Base-by-base conservation (phyloP, 73 alveolate genomes). In the Paramecium primaurelia region DNA sequence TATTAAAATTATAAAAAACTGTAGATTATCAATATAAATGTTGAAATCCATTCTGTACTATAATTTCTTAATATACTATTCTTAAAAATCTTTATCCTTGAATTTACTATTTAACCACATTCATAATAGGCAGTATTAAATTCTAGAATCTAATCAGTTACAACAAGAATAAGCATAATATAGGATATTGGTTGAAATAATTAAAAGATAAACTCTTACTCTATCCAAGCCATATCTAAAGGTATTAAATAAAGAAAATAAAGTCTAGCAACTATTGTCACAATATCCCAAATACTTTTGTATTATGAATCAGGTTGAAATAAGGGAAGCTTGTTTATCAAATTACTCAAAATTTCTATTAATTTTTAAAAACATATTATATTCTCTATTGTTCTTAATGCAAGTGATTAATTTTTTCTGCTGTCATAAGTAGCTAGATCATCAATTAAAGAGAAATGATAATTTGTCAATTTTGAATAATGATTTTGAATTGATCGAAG, bases 41-140 rank as follows among this genome's bases (percentile, higher is more conserved):
- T 80, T 42, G 91, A 80, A 2, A 80, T 80, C 91, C 91, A 80
- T 26, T 45, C 75, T 11, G 34, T 25, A 38, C 91, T 64, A 80
- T 45, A 80, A 18, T 47, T 32, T 80, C 91, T 26, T 26, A 25
- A 26, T 9, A 80, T 32, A 14, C 75, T 25, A 26, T 80, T 25
- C 14, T 80, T 45, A 4, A 80, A 20, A 45, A 80, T 80, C n/a
- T 32, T 6, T 8, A 80, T 26, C 49, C 91, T 42, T 45, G 71
- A 42, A 20, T 42, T 80, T 1, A 80, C 91, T 20, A 45, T 44
- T 49, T 45, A 80, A 16, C 91, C 91, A 26, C 58, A 45, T 45
- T 80, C 49, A 44, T 80, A 80, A 47, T 80, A 80, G 0, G 75
- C 91, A 4, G 91, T 80, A 9, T 80, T 80, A 45, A 80, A 49